Base-by-base conservation (phyloP, 805 yeast species). In the Metschnikowia picachoensis region DNA sequence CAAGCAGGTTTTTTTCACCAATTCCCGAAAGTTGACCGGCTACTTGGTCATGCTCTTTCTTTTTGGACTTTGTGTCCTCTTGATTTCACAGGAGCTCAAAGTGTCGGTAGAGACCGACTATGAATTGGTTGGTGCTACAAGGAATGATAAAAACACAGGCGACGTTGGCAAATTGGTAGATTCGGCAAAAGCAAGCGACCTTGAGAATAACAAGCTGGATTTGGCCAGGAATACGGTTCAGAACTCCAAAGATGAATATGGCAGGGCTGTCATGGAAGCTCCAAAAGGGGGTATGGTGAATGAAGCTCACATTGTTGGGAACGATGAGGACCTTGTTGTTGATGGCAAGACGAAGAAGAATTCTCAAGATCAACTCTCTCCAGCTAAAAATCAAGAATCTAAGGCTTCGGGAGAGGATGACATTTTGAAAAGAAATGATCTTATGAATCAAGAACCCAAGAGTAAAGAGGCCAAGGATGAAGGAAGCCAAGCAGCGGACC, bases 211-310 rank as follows among this genome's bases (percentile, higher is more conserved):
- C 35, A 68, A 67, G 47, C 47, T 54, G 13, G 73, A 60, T 20
- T 66, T 72, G 57, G 74, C 74, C 2, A 64, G 57, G 25, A 70
- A 70, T 52, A 52, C 65, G 55, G 74, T 70, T 7, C 60, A 62
- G 37, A 69, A 67, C 35, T 61, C 71, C 8, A 64, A 68, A 47
- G 76, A 73, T 4, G 68, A 69, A 37, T 61, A 61, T 37, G 74
- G 74, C 4, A 46, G 58, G 32, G 76, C 73, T 2, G 67, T 72
- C 4, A 57, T 56, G 14, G 75, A 72, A 44, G 77, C 77, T 3
- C 77, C 77, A 11, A 70, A 68, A 53, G 77, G 77, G 12, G 77
- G 77, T 2, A 60, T 70, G 46, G 77, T 75, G 34, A 72, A 72
- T 55, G 77, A 72, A 52, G 76, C 68, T 1, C 69, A 70, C 15